A percentile compares a stretch with the other conserved stretches of the same genome.
Evolutionary conservation across 805 yeast species (phyloP).

Genomic region (Kodamaea restingae): DNA sequence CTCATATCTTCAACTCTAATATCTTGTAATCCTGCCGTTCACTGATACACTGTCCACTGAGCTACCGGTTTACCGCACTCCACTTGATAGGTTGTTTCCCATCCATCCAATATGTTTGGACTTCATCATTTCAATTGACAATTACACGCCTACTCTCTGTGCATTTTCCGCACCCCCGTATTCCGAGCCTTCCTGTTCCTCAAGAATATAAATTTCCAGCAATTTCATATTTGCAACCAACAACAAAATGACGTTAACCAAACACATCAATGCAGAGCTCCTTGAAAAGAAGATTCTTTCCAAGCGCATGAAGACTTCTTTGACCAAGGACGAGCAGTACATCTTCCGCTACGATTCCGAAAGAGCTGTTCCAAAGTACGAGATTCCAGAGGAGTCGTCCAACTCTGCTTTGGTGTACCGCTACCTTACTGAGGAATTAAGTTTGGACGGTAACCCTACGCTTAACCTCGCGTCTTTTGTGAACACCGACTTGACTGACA

Average conservation of each 20-base stretch:
- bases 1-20: too few species aligned
- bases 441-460: slow-evolving; percentile 79
- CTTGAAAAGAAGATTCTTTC: slow-evolving; percentile 34
- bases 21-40: too few species aligned
- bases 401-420: slow-evolving; percentile 52
- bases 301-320: slow-evolving; percentile 16
- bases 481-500: slow-evolving; percentile 62
- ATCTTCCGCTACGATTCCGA: slow-evolving; percentile 30
- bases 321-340: slow-evolving; percentile 26
- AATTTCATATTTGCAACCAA: background rate
- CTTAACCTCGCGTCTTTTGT: slow-evolving; percentile 88
- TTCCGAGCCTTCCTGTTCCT: too few species aligned
- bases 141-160: too few species aligned
- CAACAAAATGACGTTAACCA: slow-evolving; percentile 38
- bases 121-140: too few species aligned
- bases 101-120: too few species aligned
- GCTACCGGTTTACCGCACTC: too few species aligned
- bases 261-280: slow-evolving; percentile 43
- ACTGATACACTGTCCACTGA: too few species aligned
- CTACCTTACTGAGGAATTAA: slow-evolving; percentile 66
- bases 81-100: too few species aligned
- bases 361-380: slow-evolving; percentile 49
- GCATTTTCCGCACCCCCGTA: too few species aligned
- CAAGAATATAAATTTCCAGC: background rate
- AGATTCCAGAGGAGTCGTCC: slow-evolving; percentile 56